Evolutionary conservation across 176 grass and related monocot species (phyloP).

Genomic region (Carex myosuroides): DNA sequence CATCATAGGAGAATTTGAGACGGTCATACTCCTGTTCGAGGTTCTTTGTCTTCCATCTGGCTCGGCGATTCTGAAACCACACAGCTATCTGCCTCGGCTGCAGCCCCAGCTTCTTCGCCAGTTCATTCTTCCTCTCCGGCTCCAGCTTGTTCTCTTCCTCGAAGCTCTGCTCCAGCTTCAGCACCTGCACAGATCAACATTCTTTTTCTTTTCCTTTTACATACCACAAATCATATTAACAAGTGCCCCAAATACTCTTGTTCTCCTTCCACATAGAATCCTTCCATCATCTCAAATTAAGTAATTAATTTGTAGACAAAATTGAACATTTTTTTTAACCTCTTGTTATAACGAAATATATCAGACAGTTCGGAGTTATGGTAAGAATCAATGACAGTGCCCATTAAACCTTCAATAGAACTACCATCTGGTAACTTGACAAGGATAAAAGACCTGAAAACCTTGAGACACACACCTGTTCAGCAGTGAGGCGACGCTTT

Average conservation of each 20-base stretch:
- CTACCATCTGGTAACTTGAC: not conserved
- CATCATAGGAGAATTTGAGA: constrained; percentile 61
- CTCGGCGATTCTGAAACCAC: constrained; percentile 95
- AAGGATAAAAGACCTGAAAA: not conserved
- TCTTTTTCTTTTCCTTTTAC: not conserved
- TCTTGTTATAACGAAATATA: not conserved
- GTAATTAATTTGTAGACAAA: not conserved
- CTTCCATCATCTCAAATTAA: not conserved
- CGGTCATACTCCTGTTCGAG: constrained; percentile 78
- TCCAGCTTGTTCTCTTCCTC: constrained; percentile 91
- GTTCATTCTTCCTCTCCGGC: constrained; percentile 79
- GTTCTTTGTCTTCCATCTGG: constrained; percentile 93
- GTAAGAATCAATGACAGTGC: not conserved
- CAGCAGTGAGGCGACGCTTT: constrained; percentile 77
- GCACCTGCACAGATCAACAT: constrained; percentile 31
- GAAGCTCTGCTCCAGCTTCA: constrained; percentile 62
- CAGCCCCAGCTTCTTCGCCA: constrained; percentile 63
- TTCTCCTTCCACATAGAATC: not conserved
- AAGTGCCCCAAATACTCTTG: not conserved
- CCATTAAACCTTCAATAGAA: not conserved
- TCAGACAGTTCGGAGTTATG: not conserved
- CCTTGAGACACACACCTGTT: constrained; percentile 34
- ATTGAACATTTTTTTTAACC: not conserved
- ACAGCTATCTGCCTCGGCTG: constrained; percentile 89
- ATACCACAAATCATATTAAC: not conserved